Conservation (phyloP, 73 alveolate genomes). For the Paramecium primaurelia region DNA sequence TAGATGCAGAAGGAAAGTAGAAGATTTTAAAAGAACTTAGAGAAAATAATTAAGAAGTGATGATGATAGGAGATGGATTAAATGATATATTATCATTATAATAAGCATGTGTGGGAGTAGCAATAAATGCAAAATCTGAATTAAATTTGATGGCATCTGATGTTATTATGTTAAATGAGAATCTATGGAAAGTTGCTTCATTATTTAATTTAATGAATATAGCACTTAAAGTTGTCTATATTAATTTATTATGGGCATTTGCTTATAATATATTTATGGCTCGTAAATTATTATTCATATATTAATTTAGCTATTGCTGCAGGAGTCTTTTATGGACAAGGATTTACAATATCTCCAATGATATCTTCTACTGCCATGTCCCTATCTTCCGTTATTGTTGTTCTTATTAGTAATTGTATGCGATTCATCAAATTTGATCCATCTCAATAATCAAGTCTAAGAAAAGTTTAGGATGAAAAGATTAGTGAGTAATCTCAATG, state of each 20-base stretch:
- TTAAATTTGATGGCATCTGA: slow-evolving; percentile 54
- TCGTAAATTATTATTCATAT: neutral
- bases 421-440: slow-evolving; percentile 48
- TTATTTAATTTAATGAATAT: slow-evolving; percentile 17
- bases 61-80: slow-evolving; percentile 62
- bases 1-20: slow-evolving; percentile 51
- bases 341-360: slow-evolving; percentile 49
- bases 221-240: neutral
- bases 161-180: slow-evolving; percentile 45
- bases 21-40: neutral
- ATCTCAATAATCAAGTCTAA: neutral
- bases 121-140: slow-evolving; percentile 56
- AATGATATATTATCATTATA: slow-evolving; percentile 49
- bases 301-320: slow-evolving; percentile 45
- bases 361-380: slow-evolving; percentile 56
- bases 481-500: neutral
- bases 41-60: slow-evolving; percentile 45
- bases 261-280: slow-evolving; percentile 53
- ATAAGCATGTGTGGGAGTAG: slow-evolving; percentile 58
- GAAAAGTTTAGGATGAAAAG: neutral
- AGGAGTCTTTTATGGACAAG: slow-evolving; percentile 50
- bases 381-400: slow-evolving; percentile 39
- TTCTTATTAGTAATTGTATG: slow-evolving; percentile 33
- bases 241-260: slow-evolving; percentile 55
- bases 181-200: slow-evolving; percentile 34